Conservation (phyloP, 345 rosid species). For the Boechera stricta region DNA sequence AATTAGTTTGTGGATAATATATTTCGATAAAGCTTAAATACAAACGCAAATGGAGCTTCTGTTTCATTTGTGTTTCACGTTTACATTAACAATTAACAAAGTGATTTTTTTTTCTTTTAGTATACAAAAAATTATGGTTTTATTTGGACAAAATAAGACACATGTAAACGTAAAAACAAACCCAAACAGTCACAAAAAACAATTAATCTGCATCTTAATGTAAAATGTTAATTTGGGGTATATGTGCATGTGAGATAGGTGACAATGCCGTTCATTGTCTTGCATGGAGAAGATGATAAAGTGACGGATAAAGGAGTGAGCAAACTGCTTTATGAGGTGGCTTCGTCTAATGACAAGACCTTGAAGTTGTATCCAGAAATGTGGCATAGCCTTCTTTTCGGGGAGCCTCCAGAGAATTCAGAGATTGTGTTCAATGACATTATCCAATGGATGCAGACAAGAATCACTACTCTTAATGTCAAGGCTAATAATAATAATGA, state of each 20-base stretch:
- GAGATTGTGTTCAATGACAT: constrained; percentile 73
- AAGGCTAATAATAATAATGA: constrained; percentile 29
- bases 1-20: no score
- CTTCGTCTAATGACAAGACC: constrained; percentile 73
- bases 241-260: constrained; percentile 52
- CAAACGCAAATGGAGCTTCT: no score
- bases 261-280: constrained; percentile 69
- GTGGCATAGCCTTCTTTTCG: constrained; percentile 96
- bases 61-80: no score
- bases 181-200: no score
- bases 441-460: constrained; percentile 66
- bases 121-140: not conserved
- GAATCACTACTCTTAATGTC: constrained; percentile 43
- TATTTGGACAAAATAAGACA: no score
- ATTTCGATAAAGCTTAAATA: no score
- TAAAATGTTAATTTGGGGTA: not conserved
- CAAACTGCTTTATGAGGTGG: constrained; percentile 54
- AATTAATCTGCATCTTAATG: not conserved
- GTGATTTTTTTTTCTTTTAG: no score
- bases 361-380: constrained; percentile 76
- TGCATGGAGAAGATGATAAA: constrained; percentile 86
- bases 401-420: constrained; percentile 67
- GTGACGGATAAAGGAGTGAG: constrained; percentile 75
- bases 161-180: no score
- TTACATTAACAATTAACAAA: not conserved